phyloP scores from a whole-genome alignment of 23 red algal species.

The Gracilaria vermiculophylla region DNA sequence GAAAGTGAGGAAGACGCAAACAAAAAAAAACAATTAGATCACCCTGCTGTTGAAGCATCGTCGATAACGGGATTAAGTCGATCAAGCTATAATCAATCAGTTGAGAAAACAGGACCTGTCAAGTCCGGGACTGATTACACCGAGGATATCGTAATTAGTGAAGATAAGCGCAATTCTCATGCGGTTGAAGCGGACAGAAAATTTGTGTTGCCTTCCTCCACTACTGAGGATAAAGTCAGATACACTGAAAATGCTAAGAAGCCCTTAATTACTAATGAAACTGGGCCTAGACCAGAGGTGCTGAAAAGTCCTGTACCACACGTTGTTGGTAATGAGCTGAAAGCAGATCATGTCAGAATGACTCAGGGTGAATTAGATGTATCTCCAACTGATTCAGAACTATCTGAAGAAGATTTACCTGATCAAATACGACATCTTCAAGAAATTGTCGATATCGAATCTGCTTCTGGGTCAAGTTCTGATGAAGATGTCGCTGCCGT shows the following conservation, averaged over 20 bases:
- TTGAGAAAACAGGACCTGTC: too few relatives aligned
- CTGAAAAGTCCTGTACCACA: background rate
- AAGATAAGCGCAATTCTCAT: too few relatives aligned
- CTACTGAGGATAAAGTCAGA: background rate
- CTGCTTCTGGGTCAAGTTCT: constrained; percentile 10
- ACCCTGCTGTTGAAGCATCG: background rate
- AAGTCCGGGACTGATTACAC: too few relatives aligned
- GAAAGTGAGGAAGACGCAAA: background rate
- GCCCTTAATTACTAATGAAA: background rate
- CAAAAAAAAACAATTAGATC: too few relatives aligned
- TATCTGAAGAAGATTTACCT: constrained; percentile 13
- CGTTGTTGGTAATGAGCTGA: background rate
- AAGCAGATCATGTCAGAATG: background rate
- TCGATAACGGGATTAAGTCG: background rate
- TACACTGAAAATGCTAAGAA: background rate
- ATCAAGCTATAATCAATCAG: too few relatives aligned
- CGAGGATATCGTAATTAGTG: too few relatives aligned
- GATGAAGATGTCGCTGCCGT: background rate
- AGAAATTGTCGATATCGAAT: constrained; percentile 12
- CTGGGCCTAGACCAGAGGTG: too few relatives aligned
- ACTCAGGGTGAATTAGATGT: background rate
- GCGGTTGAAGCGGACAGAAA: too few relatives aligned
- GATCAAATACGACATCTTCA: constrained; percentile 37
- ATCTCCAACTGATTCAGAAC: background rate
- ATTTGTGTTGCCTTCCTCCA: background rate